Evolutionary conservation across 495 filamentous ascomycete genomes (phyloP), one percentile per base, ranked within the genome.

Genomic region (Aspergillus nanangensis): DNA sequence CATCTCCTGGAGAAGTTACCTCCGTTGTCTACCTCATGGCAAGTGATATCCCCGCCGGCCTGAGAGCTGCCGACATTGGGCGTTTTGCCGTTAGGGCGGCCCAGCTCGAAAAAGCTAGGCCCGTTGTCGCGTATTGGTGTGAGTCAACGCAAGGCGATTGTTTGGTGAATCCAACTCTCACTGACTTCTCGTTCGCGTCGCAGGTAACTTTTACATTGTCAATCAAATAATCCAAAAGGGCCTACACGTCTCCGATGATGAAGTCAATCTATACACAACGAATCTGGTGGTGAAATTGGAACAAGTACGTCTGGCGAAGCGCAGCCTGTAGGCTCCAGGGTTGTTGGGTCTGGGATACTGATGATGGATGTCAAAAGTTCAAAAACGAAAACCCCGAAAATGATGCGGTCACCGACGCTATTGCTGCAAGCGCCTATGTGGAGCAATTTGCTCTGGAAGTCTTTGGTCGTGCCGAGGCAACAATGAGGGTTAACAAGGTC

Each of bases 71-170:
- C 41, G 88, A 92, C 53, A 80, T 95, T 53, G 81, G 78, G 47
- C 80, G 84, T 13, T 96, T 90, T 61, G 84, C 89, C 40, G 65
- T 80, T 14, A 80, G 94, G 44, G 92, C 89, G 14, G 76, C 81
- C 27, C 93, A 97, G 66, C 76, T 99, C 21, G 90, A 92, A 60
- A 78, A 74, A 36, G 79, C 79, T 36, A 90, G 90, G 69, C 91
- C 93, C 10, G 83, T 91, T 46, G 79, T 96, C 38, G 76, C 90
- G 27, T 97, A 96, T 62, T 97, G 91, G 87, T 95, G 92, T 96
- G 75, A 66, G 86, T 77, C 20, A n/a, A n/a, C n/a, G 38, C 41
- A 22, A 32, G 11, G 40, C 33, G 41, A 41, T 23, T 34, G 21
- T 23, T 41, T n/a, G 29, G 47, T 45, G 29, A 52, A 51, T 48